Evolutionary conservation across 192 early-diverging fungal genomes (phyloP).

Genomic region (Nowakowskiella sp.): DNA sequence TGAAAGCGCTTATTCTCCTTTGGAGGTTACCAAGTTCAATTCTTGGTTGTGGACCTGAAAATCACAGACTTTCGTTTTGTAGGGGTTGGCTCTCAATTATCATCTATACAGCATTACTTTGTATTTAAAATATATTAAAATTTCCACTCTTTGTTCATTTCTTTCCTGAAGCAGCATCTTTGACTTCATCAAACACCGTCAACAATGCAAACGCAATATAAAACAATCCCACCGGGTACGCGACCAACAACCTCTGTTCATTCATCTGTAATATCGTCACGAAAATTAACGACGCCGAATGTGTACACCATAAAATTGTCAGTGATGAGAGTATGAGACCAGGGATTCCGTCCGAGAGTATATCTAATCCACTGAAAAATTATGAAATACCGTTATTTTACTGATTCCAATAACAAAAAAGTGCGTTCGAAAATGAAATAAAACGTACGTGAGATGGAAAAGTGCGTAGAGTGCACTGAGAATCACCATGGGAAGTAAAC

Average conservation of each 20-base stretch:
- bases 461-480: constrained; percentile 68
- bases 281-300: constrained; percentile 90
- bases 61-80: no score
- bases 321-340: constrained; percentile 57
- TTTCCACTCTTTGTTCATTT: background rate
- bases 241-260: constrained; percentile 88
- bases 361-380: constrained; percentile 11
- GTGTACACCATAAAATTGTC: constrained; percentile 90
- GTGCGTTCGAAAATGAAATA: constrained; percentile 4
- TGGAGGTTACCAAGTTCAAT: no score
- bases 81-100: no score
- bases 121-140: background rate
- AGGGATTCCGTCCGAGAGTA: constrained; percentile 35
- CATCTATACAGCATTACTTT: no score
- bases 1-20: no score
- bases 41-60: no score
- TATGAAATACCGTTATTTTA: background rate
- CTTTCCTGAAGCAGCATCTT: background rate
- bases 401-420: constrained; percentile 1
- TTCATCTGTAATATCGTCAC: constrained; percentile 82
- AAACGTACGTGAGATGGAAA: constrained; percentile 56
- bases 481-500: constrained; percentile 89
- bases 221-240: constrained; percentile 86
- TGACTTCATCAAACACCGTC: constrained; percentile 71
- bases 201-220: constrained; percentile 92